phyloP scores from a whole-genome alignment of 805 yeast species.

The Scheffersomyces coipomensis region DNA sequence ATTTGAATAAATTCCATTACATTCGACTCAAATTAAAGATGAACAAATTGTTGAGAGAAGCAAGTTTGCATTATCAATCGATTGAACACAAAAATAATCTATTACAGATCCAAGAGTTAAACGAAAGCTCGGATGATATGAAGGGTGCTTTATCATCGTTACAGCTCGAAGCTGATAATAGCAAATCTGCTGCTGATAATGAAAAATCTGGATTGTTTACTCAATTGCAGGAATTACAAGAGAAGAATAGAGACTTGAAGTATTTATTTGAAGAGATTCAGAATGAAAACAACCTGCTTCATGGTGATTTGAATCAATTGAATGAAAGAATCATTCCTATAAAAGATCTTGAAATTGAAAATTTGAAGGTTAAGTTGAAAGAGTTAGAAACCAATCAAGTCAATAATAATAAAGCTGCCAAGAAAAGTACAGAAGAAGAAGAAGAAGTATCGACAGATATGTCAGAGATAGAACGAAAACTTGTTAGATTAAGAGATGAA shows the following conservation, averaged over 20 bases:
- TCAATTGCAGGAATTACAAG: slow-evolving; percentile 5
- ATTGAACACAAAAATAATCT: slow-evolving; percentile 3
- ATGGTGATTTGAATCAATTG: slow-evolving; percentile 8
- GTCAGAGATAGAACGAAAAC: slow-evolving; percentile 5
- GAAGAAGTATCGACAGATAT: slow-evolving; percentile 1
- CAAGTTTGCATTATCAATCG: neutral
- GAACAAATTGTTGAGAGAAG: slow-evolving; percentile 10
- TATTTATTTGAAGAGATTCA: slow-evolving; percentile 4
- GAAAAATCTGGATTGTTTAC: slow-evolving; percentile 7
- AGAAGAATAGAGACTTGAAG: slow-evolving; percentile 9
- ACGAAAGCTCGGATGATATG: neutral
- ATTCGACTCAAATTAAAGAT: slow-evolving; percentile 13
- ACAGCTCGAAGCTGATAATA: slow-evolving; percentile 10
- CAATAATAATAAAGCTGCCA: slow-evolving; percentile 4
- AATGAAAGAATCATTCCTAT: slow-evolving; percentile 15
- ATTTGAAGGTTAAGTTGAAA: slow-evolving; percentile 11
- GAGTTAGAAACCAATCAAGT: slow-evolving; percentile 8
- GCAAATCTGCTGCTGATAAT: slow-evolving; percentile 3
- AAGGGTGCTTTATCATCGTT: slow-evolving; percentile 7
- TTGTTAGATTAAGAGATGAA: slow-evolving; percentile 15
- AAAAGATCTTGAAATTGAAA: slow-evolving; percentile 20
- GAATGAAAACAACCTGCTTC: slow-evolving; percentile 8
- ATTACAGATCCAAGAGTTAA: neutral
- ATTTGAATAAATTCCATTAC: slow-evolving; percentile 37
- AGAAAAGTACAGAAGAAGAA: slow-evolving; percentile 5